Evolutionary conservation across 2,329 filamentous ascomycete genomes (phyloP).

Genomic region (Pseudophaeomoniella oleicola): DNA sequence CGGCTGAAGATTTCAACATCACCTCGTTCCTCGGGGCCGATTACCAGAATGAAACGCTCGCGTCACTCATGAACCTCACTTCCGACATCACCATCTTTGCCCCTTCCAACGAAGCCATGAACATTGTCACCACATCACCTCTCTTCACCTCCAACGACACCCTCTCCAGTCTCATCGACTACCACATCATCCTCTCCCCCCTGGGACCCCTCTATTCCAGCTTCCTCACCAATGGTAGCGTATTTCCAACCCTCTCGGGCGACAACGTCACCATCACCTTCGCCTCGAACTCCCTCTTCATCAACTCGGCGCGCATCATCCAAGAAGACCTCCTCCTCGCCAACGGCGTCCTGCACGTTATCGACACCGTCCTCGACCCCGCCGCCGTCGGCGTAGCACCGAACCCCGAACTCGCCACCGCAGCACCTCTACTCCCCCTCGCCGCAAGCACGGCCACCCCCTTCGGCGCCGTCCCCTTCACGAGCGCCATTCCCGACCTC

Average conservation of each 20-base stretch:
- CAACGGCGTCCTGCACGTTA: slow-evolving; percentile 21
- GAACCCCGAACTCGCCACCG: background rate
- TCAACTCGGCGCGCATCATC: slow-evolving; percentile 24
- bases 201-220: slow-evolving; percentile 15
- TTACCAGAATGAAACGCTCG: background rate
- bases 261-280: slow-evolving; percentile 20
- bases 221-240: slow-evolving; percentile 7
- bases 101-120: slow-evolving; percentile 1
- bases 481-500: background rate
- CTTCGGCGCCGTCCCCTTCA: background rate
- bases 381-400: background rate
- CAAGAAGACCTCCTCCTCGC: slow-evolving; percentile 19
- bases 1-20: slow-evolving; percentile 1
- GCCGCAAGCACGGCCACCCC: background rate
- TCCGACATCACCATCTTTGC: slow-evolving; percentile 2
- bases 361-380: slow-evolving; percentile 10
- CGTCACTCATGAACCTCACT: background rate
- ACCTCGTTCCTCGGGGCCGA: slow-evolving; percentile 1
- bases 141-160: background rate
- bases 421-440: background rate
- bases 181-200: slow-evolving; percentile 18
- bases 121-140: background rate
- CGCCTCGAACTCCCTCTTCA: slow-evolving; percentile 22
- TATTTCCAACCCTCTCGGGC: slow-evolving; percentile 14
- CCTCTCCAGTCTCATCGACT: slow-evolving; percentile 14